Evolutionary conservation across 2,329 filamentous ascomycete species (phyloP).

Genomic region (Penicillium sp.): DNA sequence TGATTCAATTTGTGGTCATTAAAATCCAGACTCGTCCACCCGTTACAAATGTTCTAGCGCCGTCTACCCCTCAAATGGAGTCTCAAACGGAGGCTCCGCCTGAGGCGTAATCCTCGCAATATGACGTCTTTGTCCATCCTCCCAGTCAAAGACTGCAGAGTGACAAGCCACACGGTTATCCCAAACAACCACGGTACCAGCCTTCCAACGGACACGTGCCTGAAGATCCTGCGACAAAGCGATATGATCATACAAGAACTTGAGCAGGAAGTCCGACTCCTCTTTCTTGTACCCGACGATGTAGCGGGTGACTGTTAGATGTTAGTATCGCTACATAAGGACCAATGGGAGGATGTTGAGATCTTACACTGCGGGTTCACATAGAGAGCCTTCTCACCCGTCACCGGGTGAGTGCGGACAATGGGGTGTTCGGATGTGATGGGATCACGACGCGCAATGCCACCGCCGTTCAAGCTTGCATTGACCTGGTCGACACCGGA

Average conservation of each 20-base stretch:
- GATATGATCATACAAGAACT: constrained; percentile 75
- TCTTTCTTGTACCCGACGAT: constrained; percentile 85
- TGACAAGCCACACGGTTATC: constrained; percentile 80
- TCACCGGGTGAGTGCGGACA: constrained; percentile 75
- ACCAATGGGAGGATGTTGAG: background rate
- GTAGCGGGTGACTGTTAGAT: constrained; percentile 64
- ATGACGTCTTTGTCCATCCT: constrained; percentile 73
- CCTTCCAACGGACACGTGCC: constrained; percentile 71
- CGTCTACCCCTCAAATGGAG: constrained; percentile 48
- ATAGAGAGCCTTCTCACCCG: constrained; percentile 79
- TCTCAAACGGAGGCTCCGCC: constrained; percentile 75
- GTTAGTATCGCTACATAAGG: background rate
- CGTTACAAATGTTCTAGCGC: background rate
- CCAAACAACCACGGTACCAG: constrained; percentile 81
- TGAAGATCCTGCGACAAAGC: constrained; percentile 71
- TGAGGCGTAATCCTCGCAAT: constrained; percentile 79
- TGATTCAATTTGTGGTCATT: background rate
- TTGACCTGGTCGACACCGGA: constrained; percentile 79
- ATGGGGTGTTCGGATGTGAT: constrained; percentile 73
- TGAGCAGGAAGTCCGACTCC: constrained; percentile 73
- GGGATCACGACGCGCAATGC: constrained; percentile 72
- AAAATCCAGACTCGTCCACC: background rate
- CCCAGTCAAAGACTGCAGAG: constrained; percentile 78
- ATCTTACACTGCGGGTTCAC: constrained; percentile 77
- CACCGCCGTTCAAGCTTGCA: constrained; percentile 63